Percentiles rank a stretch among this genome's conserved stretches.
Evolutionary conservation across 192 early-diverging fungal genomes (phyloP).

Genomic region (Chytriomyces sp.): DNA sequence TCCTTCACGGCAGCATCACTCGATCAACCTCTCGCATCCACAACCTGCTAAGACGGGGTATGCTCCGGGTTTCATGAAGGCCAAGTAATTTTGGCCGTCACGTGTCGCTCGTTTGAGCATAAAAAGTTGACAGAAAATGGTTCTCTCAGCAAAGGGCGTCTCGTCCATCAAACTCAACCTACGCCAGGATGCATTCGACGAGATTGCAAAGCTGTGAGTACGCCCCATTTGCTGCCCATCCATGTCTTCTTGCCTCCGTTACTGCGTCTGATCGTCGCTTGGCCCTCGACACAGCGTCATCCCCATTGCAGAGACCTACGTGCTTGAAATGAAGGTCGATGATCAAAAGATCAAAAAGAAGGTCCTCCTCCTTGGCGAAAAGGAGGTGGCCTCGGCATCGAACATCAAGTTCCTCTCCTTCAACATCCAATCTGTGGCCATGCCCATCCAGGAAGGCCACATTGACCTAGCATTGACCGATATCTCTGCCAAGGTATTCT

Average conservation of each 20-base stretch:
- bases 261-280: no score
- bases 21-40: no score
- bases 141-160: background rate
- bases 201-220: background rate
- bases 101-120: background rate
- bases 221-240: background rate
- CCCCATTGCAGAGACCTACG: slow-evolving; percentile 21
- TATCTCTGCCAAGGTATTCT: no score
- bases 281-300: slow-evolving; percentile 4
- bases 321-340: slow-evolving; percentile 6
- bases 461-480: background rate
- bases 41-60: no score
- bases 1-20: no score
- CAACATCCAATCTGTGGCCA: slow-evolving; percentile 4
- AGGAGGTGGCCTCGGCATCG: slow-evolving; percentile 2
- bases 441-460: slow-evolving; percentile 11
- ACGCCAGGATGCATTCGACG: slow-evolving; percentile 16
- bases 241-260: background rate
- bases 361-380: slow-evolving; percentile 20
- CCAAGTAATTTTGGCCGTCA: background rate
- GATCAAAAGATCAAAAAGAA: slow-evolving; percentile 31
- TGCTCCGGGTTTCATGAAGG: background rate
- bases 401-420: slow-evolving; percentile 15
- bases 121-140: background rate
- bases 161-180: slow-evolving; percentile 11